Percentiles rank a stretch among this genome's conserved stretches.
phyloP scores from a whole-genome alignment of 345 rosid genomes.

The Turritis glabra region DNA sequence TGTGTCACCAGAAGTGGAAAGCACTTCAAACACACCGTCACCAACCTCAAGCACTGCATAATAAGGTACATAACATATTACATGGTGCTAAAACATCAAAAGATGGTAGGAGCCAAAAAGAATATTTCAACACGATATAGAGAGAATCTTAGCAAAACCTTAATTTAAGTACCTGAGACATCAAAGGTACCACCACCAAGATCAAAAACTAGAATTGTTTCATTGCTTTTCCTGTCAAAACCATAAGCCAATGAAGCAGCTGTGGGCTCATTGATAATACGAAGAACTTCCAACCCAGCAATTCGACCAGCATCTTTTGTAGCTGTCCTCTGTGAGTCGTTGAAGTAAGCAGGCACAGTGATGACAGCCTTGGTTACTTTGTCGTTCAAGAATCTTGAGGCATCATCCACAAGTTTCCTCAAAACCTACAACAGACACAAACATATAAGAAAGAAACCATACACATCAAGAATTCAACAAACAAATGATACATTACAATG shows the following conservation, averaged over 20 bases:
- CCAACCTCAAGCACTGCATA: slow-evolving; percentile 93
- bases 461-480: no score
- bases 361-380: slow-evolving; percentile 72
- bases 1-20: slow-evolving; percentile 97
- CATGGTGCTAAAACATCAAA: background rate
- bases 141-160: background rate
- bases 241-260: slow-evolving; percentile 99
- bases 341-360: slow-evolving; percentile 83
- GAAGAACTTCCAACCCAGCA: slow-evolving; percentile 83
- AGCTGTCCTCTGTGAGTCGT: slow-evolving; percentile 92
- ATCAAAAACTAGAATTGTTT: slow-evolving; percentile 95
- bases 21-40: slow-evolving; percentile 99
- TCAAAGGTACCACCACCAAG: slow-evolving; percentile 99
- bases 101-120: no score
- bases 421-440: slow-evolving; percentile 55
- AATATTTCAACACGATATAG: background rate
- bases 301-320: slow-evolving; percentile 97
- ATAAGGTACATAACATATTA: background rate
- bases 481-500: no score
- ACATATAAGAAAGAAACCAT: background rate
- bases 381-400: slow-evolving; percentile 69
- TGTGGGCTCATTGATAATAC: slow-evolving; percentile 96
- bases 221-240: slow-evolving; percentile 91
- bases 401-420: slow-evolving; percentile 98
- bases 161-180: slow-evolving; percentile 92